These are phyloP conservation scores for Pholiota adiposa DNA, from an alignment of 1,284 basidiomycete species.

Conservation along the genomic window DNA sequence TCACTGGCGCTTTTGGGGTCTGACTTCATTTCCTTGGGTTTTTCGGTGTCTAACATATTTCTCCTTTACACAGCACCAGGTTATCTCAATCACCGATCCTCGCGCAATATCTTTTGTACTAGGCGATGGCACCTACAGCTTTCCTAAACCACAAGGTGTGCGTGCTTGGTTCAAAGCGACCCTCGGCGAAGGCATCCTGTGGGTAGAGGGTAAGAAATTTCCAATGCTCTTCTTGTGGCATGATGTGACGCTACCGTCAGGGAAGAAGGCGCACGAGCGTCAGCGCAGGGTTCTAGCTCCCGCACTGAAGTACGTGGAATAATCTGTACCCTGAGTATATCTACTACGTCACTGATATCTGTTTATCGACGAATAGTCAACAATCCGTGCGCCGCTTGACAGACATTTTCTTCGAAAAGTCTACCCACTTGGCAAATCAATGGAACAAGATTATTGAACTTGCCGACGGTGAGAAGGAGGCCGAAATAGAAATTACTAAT, in stretches of 20 bases:
- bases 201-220: conserved; percentile 53
- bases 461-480: conserved; percentile 35
- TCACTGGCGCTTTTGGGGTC: conserved; percentile 60
- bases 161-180: conserved; percentile 62
- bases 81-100: conserved; percentile 57
- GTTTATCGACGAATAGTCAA: conserved; percentile 35
- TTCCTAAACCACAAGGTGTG: conserved; percentile 63
- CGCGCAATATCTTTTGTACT: conserved; percentile 57
- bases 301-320: conserved; percentile 49
- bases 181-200: conserved; percentile 63
- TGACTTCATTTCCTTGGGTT: conserved; percentile 19
- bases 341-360: neutral
- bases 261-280: conserved; percentile 56
- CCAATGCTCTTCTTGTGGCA: neutral
- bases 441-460: conserved; percentile 51
- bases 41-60: conserved; percentile 1
- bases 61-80: conserved; percentile 45
- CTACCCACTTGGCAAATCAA: conserved; percentile 48
- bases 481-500: conserved; percentile 55
- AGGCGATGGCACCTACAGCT: conserved; percentile 52
- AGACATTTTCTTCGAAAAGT: conserved; percentile 54
- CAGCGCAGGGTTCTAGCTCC: conserved; percentile 56
- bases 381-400: conserved; percentile 55
- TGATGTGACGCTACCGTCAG: conserved; percentile 28
- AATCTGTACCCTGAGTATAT: neutral